phyloP scores from a whole-genome alignment of 2,329 filamentous ascomycete species.

The Hysterium pulicare region DNA sequence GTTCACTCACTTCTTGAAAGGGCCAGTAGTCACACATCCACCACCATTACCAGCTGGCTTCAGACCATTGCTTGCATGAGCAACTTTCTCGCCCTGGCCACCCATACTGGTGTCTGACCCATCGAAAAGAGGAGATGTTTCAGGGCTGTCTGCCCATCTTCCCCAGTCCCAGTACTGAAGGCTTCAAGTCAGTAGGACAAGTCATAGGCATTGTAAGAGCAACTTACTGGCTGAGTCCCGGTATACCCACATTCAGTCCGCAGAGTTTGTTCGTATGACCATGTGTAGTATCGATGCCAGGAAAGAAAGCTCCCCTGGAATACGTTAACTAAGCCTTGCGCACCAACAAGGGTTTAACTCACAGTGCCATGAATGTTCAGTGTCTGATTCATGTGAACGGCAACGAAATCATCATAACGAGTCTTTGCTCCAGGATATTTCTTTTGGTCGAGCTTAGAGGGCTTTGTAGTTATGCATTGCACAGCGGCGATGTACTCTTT shows the following conservation, averaged over 20 bases:
- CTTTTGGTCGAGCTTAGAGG: slow-evolving; percentile 19
- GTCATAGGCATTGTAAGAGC: slow-evolving; percentile 28
- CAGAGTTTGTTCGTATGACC: slow-evolving; percentile 42
- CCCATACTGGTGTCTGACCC: slow-evolving; percentile 48
- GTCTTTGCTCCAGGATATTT: slow-evolving; percentile 30
- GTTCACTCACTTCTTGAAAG: slow-evolving; percentile 40
- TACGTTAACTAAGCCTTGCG: neutral
- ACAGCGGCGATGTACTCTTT: slow-evolving; percentile 38
- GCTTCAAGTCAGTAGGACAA: neutral
- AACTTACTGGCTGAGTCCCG: slow-evolving; percentile 37
- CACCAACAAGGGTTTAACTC: slow-evolving; percentile 5
- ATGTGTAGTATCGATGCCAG: slow-evolving; percentile 44
- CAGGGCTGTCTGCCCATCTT: slow-evolving; percentile 42
- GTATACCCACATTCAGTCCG: slow-evolving; percentile 43
- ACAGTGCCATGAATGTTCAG: slow-evolving; percentile 31
- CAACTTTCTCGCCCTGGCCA: slow-evolving; percentile 44
- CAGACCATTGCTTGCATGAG: slow-evolving; percentile 22
- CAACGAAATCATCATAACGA: slow-evolving; percentile 37
- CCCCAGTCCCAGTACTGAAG: slow-evolving; percentile 54
- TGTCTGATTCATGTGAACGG: slow-evolving; percentile 36
- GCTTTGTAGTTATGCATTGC: slow-evolving; percentile 25
- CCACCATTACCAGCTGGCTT: slow-evolving; percentile 52
- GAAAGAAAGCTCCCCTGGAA: slow-evolving; percentile 31
- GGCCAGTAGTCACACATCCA: slow-evolving; percentile 53
- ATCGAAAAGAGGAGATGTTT: slow-evolving; percentile 53